These are phyloP conservation scores for Amaranthus palmeri DNA, from an alignment of 148 eudicot species.

Conservation along the genomic window DNA sequence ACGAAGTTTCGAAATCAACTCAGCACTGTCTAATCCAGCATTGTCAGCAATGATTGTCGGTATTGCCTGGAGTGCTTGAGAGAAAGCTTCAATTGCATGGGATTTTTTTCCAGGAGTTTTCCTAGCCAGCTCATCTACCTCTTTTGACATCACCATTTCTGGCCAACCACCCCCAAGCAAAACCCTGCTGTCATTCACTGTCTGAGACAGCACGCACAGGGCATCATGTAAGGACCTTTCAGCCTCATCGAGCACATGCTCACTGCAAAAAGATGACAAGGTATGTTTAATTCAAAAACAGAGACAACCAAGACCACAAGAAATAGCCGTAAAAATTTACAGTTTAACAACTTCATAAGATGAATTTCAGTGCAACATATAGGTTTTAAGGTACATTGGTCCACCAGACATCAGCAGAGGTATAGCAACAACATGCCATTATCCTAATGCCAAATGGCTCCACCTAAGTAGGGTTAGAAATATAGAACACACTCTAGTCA, in stretches of 20 bases:
- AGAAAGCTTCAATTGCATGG: conserved; percentile 97
- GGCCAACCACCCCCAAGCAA: conserved; percentile 99
- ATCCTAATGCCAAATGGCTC: neutral
- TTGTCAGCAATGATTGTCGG: conserved; percentile 96
- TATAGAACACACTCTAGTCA: too few relatives aligned
- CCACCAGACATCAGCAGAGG: neutral
- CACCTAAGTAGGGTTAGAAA: too few relatives aligned
- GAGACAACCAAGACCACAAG: neutral
- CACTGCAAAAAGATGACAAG: conserved; percentile 38
- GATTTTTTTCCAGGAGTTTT: conserved; percentile 95
- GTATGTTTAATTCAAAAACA: conserved; percentile 1
- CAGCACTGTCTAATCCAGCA: conserved; percentile 97
- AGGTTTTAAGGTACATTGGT: neutral
- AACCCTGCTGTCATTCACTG: conserved; percentile 91
- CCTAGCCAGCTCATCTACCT: conserved; percentile 88
- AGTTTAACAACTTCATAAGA: neutral
- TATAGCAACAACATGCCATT: neutral
- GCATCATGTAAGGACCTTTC: conserved; percentile 97
- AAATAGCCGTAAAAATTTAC: neutral
- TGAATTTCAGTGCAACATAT: neutral
- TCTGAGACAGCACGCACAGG: conserved; percentile 91
- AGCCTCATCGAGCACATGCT: conserved; percentile 96
- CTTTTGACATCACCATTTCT: conserved; percentile 96
- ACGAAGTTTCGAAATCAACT: conserved; percentile 81
- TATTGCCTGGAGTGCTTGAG: conserved; percentile 83